Evolutionary conservation across 257 asterid genomes (phyloP), one percentile per base, ranked within the genome.

Genomic region (Capsicum chinense): DNA sequence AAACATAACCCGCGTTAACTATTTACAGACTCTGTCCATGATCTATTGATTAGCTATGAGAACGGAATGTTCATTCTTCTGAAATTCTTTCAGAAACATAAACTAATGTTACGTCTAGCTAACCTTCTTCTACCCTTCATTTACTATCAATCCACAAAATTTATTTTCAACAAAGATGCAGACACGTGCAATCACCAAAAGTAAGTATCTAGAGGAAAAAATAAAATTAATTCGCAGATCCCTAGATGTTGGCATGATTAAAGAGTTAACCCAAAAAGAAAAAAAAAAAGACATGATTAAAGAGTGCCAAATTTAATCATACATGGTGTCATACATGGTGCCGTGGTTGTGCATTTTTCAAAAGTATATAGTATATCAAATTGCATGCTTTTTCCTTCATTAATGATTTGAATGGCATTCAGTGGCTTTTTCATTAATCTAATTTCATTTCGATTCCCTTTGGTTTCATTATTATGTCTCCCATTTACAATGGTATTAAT

Each of bases 371-470:
- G 9, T 48, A n/a, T 48, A 76, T 26, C 26, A 76, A 52, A 76
- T 52, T 26, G 21, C 47, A 76, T 76, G 48, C 47, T 21, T 76
- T 76, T 1, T 21, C 19, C 81, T 76, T 76, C 52, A 52, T 76
- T 52, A 76, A 14, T 52, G 81, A 76, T 76, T 76, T 76, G 81
- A 76, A 76, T 76, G 81, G 81, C 63, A 76, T 76, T 63, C 81
- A 52, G 14, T 15, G n/a, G 63, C 81, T 52, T 76, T 37, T 52
- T 13, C 17, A 12, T 21, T 52, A 50, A 13, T 48, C n/a, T 76
- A 76, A 76, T 52, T 76, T 74, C 4, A 50, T 37, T 37, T 37
- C 4, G 42, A 37, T 37, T 37, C 42, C 42, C 42, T 4, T 74
- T 50, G n/a, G 52, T 50, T 48, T 76, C 47, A 76, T 76, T 76